Conservation (phyloP, 2,329 filamentous ascomycete species). For the Alternaria sp. region DNA sequence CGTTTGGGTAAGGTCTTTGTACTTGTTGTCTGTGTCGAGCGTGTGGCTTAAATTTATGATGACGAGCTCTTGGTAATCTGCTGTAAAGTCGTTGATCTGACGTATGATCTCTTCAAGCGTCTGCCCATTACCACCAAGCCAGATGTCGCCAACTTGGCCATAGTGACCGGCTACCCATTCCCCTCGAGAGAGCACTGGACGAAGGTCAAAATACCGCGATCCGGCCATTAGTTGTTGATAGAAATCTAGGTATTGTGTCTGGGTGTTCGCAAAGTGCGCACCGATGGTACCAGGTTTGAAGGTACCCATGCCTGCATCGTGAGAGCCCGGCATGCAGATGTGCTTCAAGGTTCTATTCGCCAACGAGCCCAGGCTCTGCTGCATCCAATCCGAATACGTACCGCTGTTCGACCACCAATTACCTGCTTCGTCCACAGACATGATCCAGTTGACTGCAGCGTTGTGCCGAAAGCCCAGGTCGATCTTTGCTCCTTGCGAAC, state of each 20-base stretch:
- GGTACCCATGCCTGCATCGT: slow-evolving; percentile 60
- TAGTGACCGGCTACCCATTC: slow-evolving; percentile 57
- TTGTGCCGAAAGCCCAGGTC: slow-evolving; percentile 49
- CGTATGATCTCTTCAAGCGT: slow-evolving; percentile 54
- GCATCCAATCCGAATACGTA: slow-evolving; percentile 52
- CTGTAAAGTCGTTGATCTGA: slow-evolving; percentile 58
- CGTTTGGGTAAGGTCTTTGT: slow-evolving; percentile 48
- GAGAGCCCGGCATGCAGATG: slow-evolving; percentile 59
- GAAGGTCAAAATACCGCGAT: slow-evolving; percentile 59
- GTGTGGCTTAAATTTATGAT: slow-evolving; percentile 59
- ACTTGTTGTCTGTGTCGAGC: slow-evolving; percentile 52
- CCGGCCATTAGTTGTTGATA: slow-evolving; percentile 58
- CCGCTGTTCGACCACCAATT: slow-evolving; percentile 49
- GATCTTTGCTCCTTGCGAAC: slow-evolving; percentile 40
- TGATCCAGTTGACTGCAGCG: slow-evolving; percentile 48
- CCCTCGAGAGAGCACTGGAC: slow-evolving; percentile 52
- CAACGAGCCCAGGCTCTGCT: slow-evolving; percentile 49
- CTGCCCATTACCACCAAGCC: slow-evolving; percentile 58
- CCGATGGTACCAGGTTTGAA: slow-evolving; percentile 52
- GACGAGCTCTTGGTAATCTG: slow-evolving; percentile 56
- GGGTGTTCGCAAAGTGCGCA: slow-evolving; percentile 53
- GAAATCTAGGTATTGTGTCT: slow-evolving; percentile 57
- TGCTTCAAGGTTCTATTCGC: slow-evolving; percentile 55
- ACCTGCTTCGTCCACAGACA: slow-evolving; percentile 47
- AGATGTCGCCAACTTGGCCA: slow-evolving; percentile 46